Conservation (phyloP, 2,329 filamentous ascomycete genomes). For the Aspergillus tamarii region DNA sequence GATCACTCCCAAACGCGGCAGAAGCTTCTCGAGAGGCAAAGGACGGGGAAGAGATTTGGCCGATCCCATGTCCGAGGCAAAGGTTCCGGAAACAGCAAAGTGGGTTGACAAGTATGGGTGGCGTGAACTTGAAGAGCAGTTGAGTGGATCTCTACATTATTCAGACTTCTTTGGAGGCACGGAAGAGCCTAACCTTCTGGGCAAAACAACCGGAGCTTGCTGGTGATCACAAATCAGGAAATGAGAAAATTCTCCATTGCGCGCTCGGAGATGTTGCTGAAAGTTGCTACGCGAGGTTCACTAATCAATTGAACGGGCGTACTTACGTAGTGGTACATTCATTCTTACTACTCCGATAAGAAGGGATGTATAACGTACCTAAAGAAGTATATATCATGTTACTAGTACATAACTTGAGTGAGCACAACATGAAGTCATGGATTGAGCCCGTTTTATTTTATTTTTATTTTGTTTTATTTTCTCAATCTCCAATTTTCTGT, state of each 20-base stretch:
- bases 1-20: constrained; percentile 15
- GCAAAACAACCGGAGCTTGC: constrained; percentile 28
- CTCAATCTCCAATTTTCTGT: background rate
- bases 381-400: too few species aligned
- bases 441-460: background rate
- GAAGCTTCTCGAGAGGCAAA: constrained; percentile 31
- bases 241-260: constrained; percentile 4
- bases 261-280: constrained; percentile 15
- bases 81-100: background rate
- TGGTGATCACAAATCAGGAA: constrained; percentile 8
- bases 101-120: constrained; percentile 13
- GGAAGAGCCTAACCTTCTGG: constrained; percentile 27
- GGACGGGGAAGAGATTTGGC: constrained; percentile 1
- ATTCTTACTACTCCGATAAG: too few species aligned
- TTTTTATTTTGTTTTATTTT: background rate
- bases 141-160: constrained; percentile 19
- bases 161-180: constrained; percentile 17
- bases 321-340: background rate
- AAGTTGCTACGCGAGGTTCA: constrained; percentile 4
- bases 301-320: background rate
- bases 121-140: constrained; percentile 3
- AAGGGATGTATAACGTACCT: too few species aligned
- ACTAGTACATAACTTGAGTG: too few species aligned
- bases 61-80: background rate
- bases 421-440: background rate